Evolutionary conservation across 2,329 filamentous ascomycete species (phyloP).

Genomic region (Fusarium fujikuroi): DNA sequence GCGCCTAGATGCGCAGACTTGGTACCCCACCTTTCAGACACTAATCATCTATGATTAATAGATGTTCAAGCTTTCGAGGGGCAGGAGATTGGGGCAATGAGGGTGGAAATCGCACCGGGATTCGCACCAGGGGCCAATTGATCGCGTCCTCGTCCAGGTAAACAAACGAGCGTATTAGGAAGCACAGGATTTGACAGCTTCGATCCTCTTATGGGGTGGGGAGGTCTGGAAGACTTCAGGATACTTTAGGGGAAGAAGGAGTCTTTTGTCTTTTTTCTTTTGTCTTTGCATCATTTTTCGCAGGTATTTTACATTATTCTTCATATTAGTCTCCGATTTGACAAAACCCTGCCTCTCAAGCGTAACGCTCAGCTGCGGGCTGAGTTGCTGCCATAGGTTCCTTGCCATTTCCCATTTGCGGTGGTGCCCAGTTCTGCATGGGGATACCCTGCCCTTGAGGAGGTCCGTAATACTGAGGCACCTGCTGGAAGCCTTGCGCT

Average conservation of each 20-base stretch:
- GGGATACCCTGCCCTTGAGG: conserved; percentile 34
- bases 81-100: not conserved
- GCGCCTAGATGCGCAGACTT: not conserved
- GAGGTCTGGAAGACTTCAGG: not conserved
- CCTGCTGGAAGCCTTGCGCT: conserved; percentile 47
- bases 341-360: not conserved
- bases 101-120: not conserved
- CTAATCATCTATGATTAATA: not conserved
- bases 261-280: not conserved
- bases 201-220: not conserved
- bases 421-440: conserved; percentile 27
- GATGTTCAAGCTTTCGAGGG: not conserved
- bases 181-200: not conserved
- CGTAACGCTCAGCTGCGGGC: conserved; percentile 16
- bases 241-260: not conserved
- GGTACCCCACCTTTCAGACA: not conserved
- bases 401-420: conserved; percentile 18
- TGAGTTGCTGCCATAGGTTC: conserved; percentile 11
- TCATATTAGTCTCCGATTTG: not conserved
- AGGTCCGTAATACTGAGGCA: conserved; percentile 37
- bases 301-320: not conserved
- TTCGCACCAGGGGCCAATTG: not conserved
- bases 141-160: not conserved
- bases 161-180: fast-evolving
- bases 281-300: not conserved